phyloP scores from a whole-genome alignment of 345 rosid species.

The Excoecaria cochinchinensis region DNA sequence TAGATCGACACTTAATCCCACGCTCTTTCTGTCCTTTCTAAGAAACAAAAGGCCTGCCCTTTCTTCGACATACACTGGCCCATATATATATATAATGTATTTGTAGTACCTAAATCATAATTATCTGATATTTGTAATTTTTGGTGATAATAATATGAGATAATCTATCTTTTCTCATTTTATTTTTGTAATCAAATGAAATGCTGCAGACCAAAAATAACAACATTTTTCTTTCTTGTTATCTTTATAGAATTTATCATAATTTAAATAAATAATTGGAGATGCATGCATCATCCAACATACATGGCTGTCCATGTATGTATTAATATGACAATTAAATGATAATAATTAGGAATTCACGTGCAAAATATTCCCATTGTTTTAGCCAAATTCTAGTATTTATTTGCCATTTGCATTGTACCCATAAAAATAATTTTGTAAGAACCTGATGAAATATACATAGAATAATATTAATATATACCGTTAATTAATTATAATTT shows the following conservation, averaged over 20 bases:
- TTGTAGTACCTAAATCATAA: background rate
- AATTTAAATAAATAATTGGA: background rate
- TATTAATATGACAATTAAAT: background rate
- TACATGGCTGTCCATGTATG: background rate
- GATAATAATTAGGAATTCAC: conserved; percentile 3
- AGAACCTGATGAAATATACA: too few relatives aligned
- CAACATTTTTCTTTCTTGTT: too few relatives aligned
- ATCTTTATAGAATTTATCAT: background rate
- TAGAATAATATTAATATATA: too few relatives aligned
- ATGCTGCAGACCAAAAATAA: too few relatives aligned
- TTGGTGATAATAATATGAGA: too few relatives aligned
- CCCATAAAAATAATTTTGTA: too few relatives aligned
- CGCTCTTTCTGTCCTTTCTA: background rate
- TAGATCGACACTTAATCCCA: background rate
- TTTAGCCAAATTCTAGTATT: background rate
- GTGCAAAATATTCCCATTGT: conserved; percentile 1
- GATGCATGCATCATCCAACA: background rate
- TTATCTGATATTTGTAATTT: background rate
- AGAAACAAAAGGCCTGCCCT: background rate
- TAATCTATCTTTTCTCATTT: background rate
- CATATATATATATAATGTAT: background rate
- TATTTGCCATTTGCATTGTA: background rate
- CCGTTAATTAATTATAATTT: too few relatives aligned
- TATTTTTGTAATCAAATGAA: background rate
- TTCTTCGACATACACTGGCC: too few relatives aligned